Conservation (phyloP, 441 rosid species). For the Populus hybrid region DNA sequence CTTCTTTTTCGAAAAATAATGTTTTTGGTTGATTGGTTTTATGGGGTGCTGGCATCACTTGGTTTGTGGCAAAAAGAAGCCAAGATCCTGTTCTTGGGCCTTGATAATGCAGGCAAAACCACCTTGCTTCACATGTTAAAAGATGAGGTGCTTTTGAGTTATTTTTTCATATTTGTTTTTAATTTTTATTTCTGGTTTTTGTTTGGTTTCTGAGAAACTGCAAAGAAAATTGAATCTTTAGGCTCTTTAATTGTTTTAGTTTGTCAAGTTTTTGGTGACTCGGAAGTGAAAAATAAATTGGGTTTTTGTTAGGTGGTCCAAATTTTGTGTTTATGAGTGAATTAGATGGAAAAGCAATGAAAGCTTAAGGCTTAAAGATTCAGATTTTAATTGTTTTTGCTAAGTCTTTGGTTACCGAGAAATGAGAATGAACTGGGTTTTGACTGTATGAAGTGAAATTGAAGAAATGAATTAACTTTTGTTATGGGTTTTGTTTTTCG, state of each 20-base stretch:
- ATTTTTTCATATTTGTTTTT: conserved; percentile 3
- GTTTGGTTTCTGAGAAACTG: conserved; percentile 3
- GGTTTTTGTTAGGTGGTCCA: not conserved
- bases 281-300: not conserved
- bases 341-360: not conserved
- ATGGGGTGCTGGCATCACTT: conserved; percentile 65
- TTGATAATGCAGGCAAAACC: conserved; percentile 84
- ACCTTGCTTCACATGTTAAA: conserved; percentile 85
- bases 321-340: not conserved
- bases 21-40: conserved; percentile 84
- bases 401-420: not conserved
- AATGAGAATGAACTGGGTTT: not conserved
- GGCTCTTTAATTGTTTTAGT: not conserved
- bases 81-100: conserved; percentile 84
- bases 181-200: not conserved
- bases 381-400: not conserved
- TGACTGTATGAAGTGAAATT: not conserved
- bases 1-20: conserved; percentile 16
- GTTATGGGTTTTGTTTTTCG: conserved; percentile 6
- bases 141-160: conserved; percentile 45
- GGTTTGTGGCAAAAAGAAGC: conserved; percentile 87
- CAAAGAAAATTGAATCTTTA: not conserved
- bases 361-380: not conserved
- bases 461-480: not conserved
- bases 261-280: not conserved